Percentiles rank a stretch among this genome's conserved stretches.
phyloP scores from a whole-genome alignment of 192 early-diverging fungal species.

The Backusella australiensis region DNA sequence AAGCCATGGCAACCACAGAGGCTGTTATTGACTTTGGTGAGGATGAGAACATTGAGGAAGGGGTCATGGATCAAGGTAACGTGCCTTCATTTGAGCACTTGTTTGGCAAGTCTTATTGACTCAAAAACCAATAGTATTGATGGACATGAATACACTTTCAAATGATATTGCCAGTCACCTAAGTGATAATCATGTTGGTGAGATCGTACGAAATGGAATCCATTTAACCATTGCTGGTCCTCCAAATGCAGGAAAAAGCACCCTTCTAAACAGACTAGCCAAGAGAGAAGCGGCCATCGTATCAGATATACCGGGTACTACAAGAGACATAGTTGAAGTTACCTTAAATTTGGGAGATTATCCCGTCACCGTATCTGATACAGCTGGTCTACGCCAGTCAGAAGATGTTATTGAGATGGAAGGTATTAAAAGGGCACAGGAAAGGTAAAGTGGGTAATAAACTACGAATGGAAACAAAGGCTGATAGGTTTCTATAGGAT shows the following conservation, averaged over 20 bases:
- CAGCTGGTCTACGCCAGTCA: constrained; percentile 62
- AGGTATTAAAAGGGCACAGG: constrained; percentile 62
- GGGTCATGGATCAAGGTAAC: constrained; percentile 52
- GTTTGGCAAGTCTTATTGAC: neutral
- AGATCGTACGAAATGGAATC: constrained; percentile 72
- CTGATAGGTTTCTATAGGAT: constrained; percentile 26
- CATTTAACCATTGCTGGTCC: constrained; percentile 70
- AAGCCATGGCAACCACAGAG: constrained; percentile 60
- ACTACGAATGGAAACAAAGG: too few relatives aligned
- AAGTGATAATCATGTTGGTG: constrained; percentile 64
- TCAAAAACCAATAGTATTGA: neutral
- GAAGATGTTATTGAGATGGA: constrained; percentile 65
- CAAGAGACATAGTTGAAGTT: constrained; percentile 72
- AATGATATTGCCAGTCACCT: constrained; percentile 45
- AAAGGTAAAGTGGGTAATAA: constrained; percentile 28
- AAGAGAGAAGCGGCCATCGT: constrained; percentile 75
- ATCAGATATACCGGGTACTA: constrained; percentile 72
- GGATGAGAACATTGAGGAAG: constrained; percentile 78
- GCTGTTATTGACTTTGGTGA: constrained; percentile 80
- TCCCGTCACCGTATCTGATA: constrained; percentile 73
- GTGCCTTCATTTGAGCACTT: neutral
- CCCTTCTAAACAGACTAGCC: constrained; percentile 65
- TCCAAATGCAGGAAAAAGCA: constrained; percentile 79
- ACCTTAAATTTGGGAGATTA: constrained; percentile 73
- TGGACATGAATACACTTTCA: neutral